Base-by-base conservation (phyloP, 441 rosid genomes). In the Omphalea diandra region DNA sequence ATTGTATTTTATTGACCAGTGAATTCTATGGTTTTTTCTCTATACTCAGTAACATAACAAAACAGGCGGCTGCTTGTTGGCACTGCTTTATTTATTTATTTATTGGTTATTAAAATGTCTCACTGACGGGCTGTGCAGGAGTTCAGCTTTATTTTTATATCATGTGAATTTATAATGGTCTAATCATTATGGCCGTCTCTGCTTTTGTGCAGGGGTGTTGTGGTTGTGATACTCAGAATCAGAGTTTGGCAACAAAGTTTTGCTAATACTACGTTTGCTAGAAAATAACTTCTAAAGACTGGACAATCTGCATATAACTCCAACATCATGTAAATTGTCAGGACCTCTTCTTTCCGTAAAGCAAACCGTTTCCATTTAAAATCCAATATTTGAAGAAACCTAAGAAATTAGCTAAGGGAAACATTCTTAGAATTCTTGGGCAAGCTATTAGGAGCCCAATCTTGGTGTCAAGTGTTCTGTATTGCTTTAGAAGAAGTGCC, bases 331-430 rank as follows among this genome's bases (percentile, higher is more conserved):
- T 82, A 80, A 73, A 76, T 74, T 59, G 65, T 71, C 64, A 31
- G 71, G 68, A n/a, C 56, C 43, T 77, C 65, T 44, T 67, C 63
- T 68, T 69, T 75, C 64, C 79, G 83, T 81, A 78, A 79, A 81
- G 72, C 78, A 58, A 68, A 65, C 29, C 63, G 38, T 70, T 79
- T 49, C 32, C 36, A 33, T 73, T 57, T 63, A 10, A 43, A 24
- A 61, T 36, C 56, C 58, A 3, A n/a, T 72, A 35, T 69, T 66
- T 49, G 62, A 70, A 73, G 78, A 69, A 67, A 60, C 20, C 20
- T n/a, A 33, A 36, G 20, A 57, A 49, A 44, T 41, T 67, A 68
- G 18, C 40, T 22, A 40, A 43, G 49, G 54, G 35, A 49, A 54
- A 55, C 29, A 20, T 62, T 32, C 9, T 18, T 46, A 59, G 65